Evolutionary conservation across 2,329 filamentous ascomycete species (phyloP).

Genomic region (Dothidotthia symphoricarpi): DNA sequence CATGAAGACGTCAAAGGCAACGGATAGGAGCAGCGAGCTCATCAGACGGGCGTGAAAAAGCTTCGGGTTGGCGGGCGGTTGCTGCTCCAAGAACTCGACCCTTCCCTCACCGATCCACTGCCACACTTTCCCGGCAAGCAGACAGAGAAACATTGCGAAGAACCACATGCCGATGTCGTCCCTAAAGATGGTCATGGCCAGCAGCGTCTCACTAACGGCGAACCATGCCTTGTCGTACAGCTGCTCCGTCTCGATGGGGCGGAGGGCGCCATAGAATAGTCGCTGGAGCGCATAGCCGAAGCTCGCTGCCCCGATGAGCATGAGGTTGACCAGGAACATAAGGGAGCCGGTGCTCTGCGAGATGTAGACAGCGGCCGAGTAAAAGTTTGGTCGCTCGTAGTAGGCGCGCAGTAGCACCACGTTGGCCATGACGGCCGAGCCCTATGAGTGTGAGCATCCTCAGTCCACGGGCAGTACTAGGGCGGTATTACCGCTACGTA

Average conservation of each 20-base stretch:
- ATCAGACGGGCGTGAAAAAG: constrained; percentile 84
- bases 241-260: constrained; percentile 93
- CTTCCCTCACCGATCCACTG: constrained; percentile 96
- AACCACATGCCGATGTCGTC: constrained; percentile 95
- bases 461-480: constrained; percentile 13
- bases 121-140: constrained; percentile 95
- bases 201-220: constrained; percentile 90
- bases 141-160: constrained; percentile 89
- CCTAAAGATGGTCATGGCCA: constrained; percentile 97
- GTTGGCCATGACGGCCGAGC: constrained; percentile 79
- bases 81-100: constrained; percentile 91
- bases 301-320: constrained; percentile 75
- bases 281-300: constrained; percentile 86
- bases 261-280: constrained; percentile 83
- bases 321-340: constrained; percentile 89
- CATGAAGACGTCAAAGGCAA: constrained; percentile 76
- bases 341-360: constrained; percentile 94
- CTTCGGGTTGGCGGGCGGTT: constrained; percentile 82
- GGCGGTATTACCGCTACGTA: constrained; percentile 34
- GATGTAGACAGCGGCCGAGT: constrained; percentile 94
- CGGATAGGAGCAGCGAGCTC: constrained; percentile 73
- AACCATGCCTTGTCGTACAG: constrained; percentile 98
- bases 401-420: constrained; percentile 86
- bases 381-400: constrained; percentile 95
- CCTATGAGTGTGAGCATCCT: constrained; percentile 27